Percentiles rank a stretch among this genome's conserved stretches.
phyloP scores from a whole-genome alignment of 495 filamentous ascomycete genomes.

The Bacidia rubella region DNA sequence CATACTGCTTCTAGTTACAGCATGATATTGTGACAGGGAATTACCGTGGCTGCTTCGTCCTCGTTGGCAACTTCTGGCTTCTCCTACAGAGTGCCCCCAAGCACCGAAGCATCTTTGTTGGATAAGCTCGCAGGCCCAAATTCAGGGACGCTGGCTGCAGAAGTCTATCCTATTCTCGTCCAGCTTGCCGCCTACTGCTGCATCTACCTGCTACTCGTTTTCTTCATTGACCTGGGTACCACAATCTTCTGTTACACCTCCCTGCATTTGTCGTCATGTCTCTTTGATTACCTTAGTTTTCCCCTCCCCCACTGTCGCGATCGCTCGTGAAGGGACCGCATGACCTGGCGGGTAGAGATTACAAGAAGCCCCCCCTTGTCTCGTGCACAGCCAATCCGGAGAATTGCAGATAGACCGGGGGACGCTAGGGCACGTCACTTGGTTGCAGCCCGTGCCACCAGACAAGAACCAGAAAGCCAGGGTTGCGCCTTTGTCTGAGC shows the following conservation, averaged over 20 bases:
- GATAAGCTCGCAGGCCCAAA: not conserved
- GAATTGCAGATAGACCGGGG: not conserved
- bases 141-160: not conserved
- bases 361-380: not conserved
- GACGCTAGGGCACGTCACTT: not conserved
- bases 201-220: not conserved
- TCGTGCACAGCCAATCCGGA: conserved; percentile 1
- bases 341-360: conserved; percentile 1
- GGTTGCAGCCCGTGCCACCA: not conserved
- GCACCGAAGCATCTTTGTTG: not conserved
- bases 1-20: not conserved
- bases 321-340: not conserved
- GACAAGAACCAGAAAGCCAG: not conserved
- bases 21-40: not conserved
- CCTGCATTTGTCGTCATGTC: not conserved
- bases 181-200: not conserved
- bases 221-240: not conserved
- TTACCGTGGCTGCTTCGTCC: not conserved
- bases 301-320: not conserved
- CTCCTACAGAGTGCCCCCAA: not conserved
- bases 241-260: not conserved
- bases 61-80: not conserved
- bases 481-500: conserved; percentile 3
- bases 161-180: not conserved
- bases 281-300: not conserved